Base-by-base conservation (phyloP, 371 early-diverging fungal species). In the Zopfochytrium polystomum region DNA sequence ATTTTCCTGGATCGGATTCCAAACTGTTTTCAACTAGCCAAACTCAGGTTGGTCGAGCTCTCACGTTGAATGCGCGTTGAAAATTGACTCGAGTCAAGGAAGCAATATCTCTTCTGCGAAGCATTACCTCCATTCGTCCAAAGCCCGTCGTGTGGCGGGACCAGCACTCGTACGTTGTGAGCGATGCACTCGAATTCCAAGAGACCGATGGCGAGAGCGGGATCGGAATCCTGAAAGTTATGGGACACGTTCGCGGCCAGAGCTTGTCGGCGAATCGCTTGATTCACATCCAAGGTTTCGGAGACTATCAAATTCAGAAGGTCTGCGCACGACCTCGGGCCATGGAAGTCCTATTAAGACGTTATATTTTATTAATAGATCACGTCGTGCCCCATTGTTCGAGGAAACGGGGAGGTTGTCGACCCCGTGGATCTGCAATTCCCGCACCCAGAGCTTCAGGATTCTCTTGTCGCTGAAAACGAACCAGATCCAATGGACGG, bases 61-160 rank as follows among this genome's bases (percentile, higher is more conserved):
- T n/a, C 13, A 23, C 48, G 18, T 9, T 48, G 7, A 22, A 9
- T 48, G 7, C 48, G 22, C 22, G 11, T 48, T 48, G 7, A 38
- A 7, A 38, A 4, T 61, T 82, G 25, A 87, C 87, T 59, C 77
- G 67, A 18, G 66, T 76, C 4, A 48, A 71, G 26, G 83, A 81
- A 42, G 38, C 29, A 15, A 11, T 71, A 23, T 52, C 58, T 54
- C 63, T 61, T 25, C 30, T 71, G 26, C 58, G 77, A 23, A 47
- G 62, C 42, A 52, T 81, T 34, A 72, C 68, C 2, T 46, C 55
- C 7, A 89, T 89, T 62, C 70, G 83, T 35, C 93, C 93, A 43
- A 89, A 87, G 69, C 75, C 80, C 23, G 69, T 92, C 60, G 75
- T 73, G 15, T 96, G 96, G 96, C 84, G 98, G 55, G 93, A 95